phyloP scores from a whole-genome alignment of 345 rosid genomes.

The Euclidium syriacum region DNA sequence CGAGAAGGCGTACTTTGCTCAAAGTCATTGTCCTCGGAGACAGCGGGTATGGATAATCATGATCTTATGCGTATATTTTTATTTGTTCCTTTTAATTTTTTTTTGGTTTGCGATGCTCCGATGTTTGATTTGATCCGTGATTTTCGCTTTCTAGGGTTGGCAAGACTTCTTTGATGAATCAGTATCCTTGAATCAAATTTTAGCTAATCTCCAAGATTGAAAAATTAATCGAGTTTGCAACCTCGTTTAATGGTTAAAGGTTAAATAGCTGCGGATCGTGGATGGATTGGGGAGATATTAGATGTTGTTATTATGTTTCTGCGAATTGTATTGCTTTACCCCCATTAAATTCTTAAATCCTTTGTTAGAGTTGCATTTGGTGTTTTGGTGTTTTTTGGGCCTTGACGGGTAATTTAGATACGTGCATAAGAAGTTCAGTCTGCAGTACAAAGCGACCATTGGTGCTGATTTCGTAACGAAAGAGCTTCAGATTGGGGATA shows the following conservation, averaged over 20 bases:
- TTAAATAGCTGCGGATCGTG: too few relatives aligned
- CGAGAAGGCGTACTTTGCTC: slow-evolving; percentile 89
- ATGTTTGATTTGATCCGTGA: slow-evolving; percentile 15
- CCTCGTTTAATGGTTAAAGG: too few relatives aligned
- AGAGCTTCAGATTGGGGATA: slow-evolving; percentile 89
- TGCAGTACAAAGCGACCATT: slow-evolving; percentile 95
- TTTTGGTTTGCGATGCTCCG: not conserved
- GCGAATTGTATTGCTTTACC: not conserved
- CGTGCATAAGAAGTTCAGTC: slow-evolving; percentile 90
- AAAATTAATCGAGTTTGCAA: not conserved
- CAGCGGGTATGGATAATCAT: slow-evolving; percentile 87
- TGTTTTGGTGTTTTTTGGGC: not conserved
- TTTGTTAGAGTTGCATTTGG: not conserved
- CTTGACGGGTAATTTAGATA: slow-evolving; percentile 40
- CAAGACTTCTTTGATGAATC: slow-evolving; percentile 98
- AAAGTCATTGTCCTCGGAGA: slow-evolving; percentile 99
- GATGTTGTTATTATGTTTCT: not conserved
- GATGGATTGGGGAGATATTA: not conserved
- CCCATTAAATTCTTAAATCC: slow-evolving; percentile 7
- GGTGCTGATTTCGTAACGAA: slow-evolving; percentile 99
- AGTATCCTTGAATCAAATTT: slow-evolving; percentile 56
- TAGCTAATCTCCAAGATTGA: not conserved
- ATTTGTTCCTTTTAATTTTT: not conserved
- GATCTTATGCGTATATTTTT: too few relatives aligned
- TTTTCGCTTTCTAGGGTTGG: slow-evolving; percentile 63